These are phyloP conservation scores for Trichoderma sp. DNA, from an alignment of 2,329 filamentous ascomycete genomes.

Conservation along the genomic window DNA sequence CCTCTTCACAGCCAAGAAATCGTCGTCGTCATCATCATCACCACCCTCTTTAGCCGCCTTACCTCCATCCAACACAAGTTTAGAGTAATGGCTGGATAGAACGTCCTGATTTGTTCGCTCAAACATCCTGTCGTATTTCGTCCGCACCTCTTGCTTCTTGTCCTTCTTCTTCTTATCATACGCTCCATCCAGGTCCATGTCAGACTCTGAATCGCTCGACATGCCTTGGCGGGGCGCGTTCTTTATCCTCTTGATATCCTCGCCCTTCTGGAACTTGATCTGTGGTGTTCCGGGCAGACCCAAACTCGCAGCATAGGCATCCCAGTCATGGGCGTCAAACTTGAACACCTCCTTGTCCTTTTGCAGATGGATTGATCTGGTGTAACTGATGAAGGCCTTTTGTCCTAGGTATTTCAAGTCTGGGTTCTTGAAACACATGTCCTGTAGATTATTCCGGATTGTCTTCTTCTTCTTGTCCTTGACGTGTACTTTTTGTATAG, in stretches of 20 bases:
- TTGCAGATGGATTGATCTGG: slow-evolving; percentile 81
- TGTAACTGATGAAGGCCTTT: slow-evolving; percentile 93
- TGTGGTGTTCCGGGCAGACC: slow-evolving; percentile 89
- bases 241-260: slow-evolving; percentile 84
- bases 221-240: slow-evolving; percentile 75
- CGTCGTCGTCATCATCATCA: slow-evolving; percentile 63
- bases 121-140: slow-evolving; percentile 98
- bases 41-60: slow-evolving; percentile 44
- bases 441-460: slow-evolving; percentile 83
- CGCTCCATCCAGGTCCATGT: slow-evolving; percentile 55
- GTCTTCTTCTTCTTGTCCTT: slow-evolving; percentile 86
- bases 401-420: slow-evolving; percentile 94
- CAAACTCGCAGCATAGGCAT: slow-evolving; percentile 82
- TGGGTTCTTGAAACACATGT: slow-evolving; percentile 93
- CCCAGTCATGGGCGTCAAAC: slow-evolving; percentile 78
- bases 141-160: slow-evolving; percentile 75
- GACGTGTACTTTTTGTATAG: slow-evolving; percentile 83
- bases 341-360: slow-evolving; percentile 92
- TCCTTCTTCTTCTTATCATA: slow-evolving; percentile 47
- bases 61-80: slow-evolving; percentile 68
- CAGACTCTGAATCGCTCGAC: slow-evolving; percentile 63
- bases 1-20: slow-evolving; percentile 89
- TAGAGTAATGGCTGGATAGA: slow-evolving; percentile 89
- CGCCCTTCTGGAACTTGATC: slow-evolving; percentile 90
- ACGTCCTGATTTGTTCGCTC: slow-evolving; percentile 96